phyloP scores from a whole-genome alignment of 1,284 basidiomycete species.

The Fomitopsis schrenkii region DNA sequence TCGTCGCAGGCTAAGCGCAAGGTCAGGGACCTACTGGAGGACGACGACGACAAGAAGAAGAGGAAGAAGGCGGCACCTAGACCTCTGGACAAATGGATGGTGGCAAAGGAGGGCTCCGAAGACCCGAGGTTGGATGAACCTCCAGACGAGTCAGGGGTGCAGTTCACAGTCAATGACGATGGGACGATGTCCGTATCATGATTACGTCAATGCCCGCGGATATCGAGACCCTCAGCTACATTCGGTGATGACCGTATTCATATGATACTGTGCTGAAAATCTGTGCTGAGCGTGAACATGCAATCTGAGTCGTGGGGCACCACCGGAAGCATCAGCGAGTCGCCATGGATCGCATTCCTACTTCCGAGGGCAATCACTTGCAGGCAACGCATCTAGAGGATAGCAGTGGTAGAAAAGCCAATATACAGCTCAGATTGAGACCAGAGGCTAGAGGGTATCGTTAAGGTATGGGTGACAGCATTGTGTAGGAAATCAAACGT shows the following conservation, averaged over 20 bases:
- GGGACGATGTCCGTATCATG: conserved; percentile 23
- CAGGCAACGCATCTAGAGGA: not conserved
- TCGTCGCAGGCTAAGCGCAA: conserved; percentile 35
- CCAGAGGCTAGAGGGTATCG: not conserved
- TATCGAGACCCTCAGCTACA: not conserved
- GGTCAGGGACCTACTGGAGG: conserved; percentile 27
- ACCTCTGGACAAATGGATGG: conserved; percentile 36
- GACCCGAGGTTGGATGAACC: not conserved
- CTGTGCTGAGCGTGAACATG: too few species aligned
- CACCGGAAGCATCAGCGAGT: too few species aligned
- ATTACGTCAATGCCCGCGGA: not conserved
- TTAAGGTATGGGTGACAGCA: not conserved
- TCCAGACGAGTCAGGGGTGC: conserved; percentile 4
- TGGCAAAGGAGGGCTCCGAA: not conserved
- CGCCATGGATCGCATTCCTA: not conserved
- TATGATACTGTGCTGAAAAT: too few species aligned
- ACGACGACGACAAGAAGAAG: conserved; percentile 3
- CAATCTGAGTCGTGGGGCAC: too few species aligned
- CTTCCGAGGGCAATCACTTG: not conserved
- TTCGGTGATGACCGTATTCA: too few species aligned
- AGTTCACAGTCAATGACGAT: conserved; percentile 26
- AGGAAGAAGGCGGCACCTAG: conserved; percentile 6
- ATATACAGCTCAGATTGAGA: not conserved
- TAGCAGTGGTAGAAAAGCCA: not conserved
- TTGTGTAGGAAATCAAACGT: not conserved